phyloP scores from a whole-genome alignment of 2,329 filamentous ascomycete species.

The Chrysoporthe puriensis region DNA sequence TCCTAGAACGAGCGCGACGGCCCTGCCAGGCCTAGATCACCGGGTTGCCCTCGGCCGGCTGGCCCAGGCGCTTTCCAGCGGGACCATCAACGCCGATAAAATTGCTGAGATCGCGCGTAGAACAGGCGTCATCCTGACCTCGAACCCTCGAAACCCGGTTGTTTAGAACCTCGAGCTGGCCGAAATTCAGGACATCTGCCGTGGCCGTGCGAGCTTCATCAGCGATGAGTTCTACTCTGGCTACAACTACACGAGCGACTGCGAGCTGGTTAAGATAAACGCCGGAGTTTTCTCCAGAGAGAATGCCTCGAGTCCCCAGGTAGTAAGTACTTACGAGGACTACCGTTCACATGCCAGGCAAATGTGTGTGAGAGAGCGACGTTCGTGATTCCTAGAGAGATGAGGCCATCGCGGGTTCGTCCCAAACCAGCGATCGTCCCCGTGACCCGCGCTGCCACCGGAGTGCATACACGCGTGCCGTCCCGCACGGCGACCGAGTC shows the following conservation, averaged over 20 bases:
- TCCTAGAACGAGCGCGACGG: neutral
- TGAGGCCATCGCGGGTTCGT: slow-evolving; percentile 5
- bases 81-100: slow-evolving; percentile 58
- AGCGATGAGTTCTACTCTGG: slow-evolving; percentile 97
- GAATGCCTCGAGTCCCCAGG: too few relatives aligned
- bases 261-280: slow-evolving; percentile 53
- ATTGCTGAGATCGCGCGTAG: slow-evolving; percentile 88
- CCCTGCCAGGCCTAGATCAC: too few relatives aligned
- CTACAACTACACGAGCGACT: slow-evolving; percentile 94
- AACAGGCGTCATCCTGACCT: slow-evolving; percentile 87
- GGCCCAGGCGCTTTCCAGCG: neutral
- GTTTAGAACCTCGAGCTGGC: slow-evolving; percentile 83
- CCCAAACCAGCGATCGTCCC: neutral
- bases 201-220: slow-evolving; percentile 87
- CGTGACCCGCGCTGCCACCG: neutral
- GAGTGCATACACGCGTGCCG: neutral
- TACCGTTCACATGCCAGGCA: neutral
- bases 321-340: too few relatives aligned
- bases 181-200: slow-evolving; percentile 90
- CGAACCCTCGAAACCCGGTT: slow-evolving; percentile 93
- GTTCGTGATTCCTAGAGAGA: neutral
- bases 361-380: neutral
- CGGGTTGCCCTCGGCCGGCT: neutral
- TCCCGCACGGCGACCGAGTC: neutral
- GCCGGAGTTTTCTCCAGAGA: too few relatives aligned